Percentiles rank a stretch among this genome's conserved stretches.
Conservation (phyloP, 768 basidiomycete genomes). For the Leucocoprinus sp. region DNA sequence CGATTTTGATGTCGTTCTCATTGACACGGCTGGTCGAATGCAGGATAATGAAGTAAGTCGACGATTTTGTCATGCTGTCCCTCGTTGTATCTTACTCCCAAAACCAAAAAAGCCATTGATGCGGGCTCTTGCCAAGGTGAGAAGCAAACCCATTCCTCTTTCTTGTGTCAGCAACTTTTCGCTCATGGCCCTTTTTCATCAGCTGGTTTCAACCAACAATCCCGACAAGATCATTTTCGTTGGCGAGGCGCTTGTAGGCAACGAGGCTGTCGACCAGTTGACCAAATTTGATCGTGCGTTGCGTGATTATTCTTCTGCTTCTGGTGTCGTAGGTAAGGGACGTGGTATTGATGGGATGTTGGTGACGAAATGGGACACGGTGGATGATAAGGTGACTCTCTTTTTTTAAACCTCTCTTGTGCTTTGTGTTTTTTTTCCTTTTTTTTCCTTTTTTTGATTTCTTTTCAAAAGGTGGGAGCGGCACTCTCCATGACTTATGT, state of each 20-base stretch:
- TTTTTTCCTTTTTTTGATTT: neutral
- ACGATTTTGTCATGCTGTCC: conserved; percentile 4
- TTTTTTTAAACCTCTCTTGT: neutral
- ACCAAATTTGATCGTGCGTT: conserved; percentile 94
- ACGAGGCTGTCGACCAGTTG: conserved; percentile 97
- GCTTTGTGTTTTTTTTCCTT: neutral
- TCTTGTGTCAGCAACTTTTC: neutral
- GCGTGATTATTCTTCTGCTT: conserved; percentile 80
- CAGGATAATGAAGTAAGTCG: conserved; percentile 89
- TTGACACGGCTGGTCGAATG: conserved; percentile 98
- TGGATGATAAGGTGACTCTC: conserved; percentile 79
- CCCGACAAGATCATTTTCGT: conserved; percentile 99
- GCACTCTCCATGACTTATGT: conserved; percentile 99
- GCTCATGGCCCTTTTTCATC: conserved; percentile 6
- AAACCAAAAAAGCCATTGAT: conserved; percentile 65
- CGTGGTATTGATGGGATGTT: conserved; percentile 98
- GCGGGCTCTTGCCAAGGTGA: conserved; percentile 93
- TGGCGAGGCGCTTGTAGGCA: conserved; percentile 95
- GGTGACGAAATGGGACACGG: conserved; percentile 98
- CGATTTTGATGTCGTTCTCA: conserved; percentile 92
- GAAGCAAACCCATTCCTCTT: neutral
- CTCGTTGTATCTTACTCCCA: too few species aligned
- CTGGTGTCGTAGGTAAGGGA: conserved; percentile 53
- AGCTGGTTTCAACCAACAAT: conserved; percentile 88
- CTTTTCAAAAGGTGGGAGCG: conserved; percentile 72